Evolutionary conservation across 2,329 filamentous ascomycete species (phyloP).

Genomic region (Colletotrichum sp.): DNA sequence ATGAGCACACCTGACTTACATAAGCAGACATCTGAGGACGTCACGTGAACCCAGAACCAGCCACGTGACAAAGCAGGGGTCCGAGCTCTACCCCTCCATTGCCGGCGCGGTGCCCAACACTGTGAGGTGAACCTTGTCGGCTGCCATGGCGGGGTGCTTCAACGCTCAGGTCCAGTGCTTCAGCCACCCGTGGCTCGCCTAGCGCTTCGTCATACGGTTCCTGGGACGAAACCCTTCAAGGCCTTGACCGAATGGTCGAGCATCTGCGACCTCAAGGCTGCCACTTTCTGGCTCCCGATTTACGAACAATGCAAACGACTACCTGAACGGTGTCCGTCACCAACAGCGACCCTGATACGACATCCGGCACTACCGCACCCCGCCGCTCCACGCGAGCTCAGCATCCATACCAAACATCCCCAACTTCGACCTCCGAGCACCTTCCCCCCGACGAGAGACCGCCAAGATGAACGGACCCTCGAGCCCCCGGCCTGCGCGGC

Average conservation of each 20-base stretch:
- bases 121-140: constrained; percentile 11
- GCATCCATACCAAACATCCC: background rate
- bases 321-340: constrained; percentile 5
- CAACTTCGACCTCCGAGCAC: background rate
- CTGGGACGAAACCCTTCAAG: constrained; percentile 16
- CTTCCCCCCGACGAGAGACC: background rate
- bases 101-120: background rate
- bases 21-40: rapidly evolving
- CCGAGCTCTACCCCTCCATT: constrained; percentile 16
- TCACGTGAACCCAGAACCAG: background rate
- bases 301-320: constrained; percentile 1
- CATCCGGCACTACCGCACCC: background rate
- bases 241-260: constrained; percentile 5
- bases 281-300: constrained; percentile 2
- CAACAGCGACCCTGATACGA: background rate
- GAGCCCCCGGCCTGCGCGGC: constrained; percentile 48
- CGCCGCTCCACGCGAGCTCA: background rate
- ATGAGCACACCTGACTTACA: background rate
- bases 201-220: constrained; percentile 18
- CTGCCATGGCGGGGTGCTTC: constrained; percentile 3
- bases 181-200: constrained; percentile 17
- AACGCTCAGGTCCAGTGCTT: background rate
- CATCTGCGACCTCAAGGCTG: constrained; percentile 3
- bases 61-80: background rate
- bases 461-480: constrained; percentile 30